Evolutionary conservation across 371 early-diverging fungal genomes (phyloP), one percentile per base, ranked within the genome.

Genomic region (Lichtheimia corymbifera): DNA sequence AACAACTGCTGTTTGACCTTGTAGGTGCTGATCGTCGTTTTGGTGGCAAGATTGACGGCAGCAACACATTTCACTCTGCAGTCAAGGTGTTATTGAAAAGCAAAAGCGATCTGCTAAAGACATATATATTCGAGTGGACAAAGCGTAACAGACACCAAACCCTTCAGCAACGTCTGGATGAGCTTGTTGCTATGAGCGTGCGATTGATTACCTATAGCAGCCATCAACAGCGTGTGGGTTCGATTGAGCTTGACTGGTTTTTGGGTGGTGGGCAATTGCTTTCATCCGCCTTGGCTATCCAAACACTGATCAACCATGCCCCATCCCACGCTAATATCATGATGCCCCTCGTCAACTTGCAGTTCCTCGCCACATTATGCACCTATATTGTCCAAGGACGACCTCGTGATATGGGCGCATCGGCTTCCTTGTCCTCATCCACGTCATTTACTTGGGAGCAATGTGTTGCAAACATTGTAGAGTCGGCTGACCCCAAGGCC

Each of bases 331-430:
- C 20, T 17, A n/a, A 50, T 28, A 40, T 9, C 53, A 42, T 11
- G 47, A 64, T 7, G 14, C 66, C 41, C 55, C 67, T 71, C 40
- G 55, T 71, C 20, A 53, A 71, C 41, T 52, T 73, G 14, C 73
- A 69, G 27, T 78, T 70, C 40, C 51, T 74, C 28, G 58, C 69
- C 42, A 73, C 61, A 4, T 28, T 78, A n/a, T 71, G 73, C 30
- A 68, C 73, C 0, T 78, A 63, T 67, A 58, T 78, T 24, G 71
- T 74, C 7, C 78, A 78, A 56, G 78, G 78, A 4, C 59, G 78
- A 11, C 57, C 57, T 30, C 40, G 41, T 54, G 41, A 35, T 11
- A 35, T 35, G 54, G 3, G 42, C 15, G 17, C 42, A 41, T 54
- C 41, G 41, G 45, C 44, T 44, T 4, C 17, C 4, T 1, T 17